These are phyloP conservation scores for Bipolaris sorokiniana DNA, from an alignment of 2,329 filamentous ascomycete species.

Conservation along the genomic window DNA sequence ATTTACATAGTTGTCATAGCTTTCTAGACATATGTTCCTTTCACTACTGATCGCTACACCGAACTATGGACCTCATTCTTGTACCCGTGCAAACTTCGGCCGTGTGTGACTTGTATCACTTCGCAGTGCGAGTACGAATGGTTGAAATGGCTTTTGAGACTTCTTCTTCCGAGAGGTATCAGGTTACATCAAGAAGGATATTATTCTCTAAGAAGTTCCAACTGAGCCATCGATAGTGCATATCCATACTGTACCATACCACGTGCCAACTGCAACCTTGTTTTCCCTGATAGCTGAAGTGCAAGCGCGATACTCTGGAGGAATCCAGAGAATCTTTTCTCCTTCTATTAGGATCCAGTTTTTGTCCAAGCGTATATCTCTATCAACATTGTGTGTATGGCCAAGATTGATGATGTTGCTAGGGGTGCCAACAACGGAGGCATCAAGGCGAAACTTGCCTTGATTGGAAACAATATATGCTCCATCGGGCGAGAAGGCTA, in stretches of 20 bases:
- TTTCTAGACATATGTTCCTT: no score
- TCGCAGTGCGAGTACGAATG: no score
- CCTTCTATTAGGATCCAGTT: conserved; percentile 26
- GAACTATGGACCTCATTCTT: no score
- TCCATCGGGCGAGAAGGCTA: background rate
- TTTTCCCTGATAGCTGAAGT: conserved; percentile 21
- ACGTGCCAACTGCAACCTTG: conserved; percentile 18
- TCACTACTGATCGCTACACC: no score
- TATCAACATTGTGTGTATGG: background rate
- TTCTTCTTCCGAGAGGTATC: no score
- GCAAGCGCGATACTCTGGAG: conserved; percentile 29
- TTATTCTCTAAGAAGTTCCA: background rate
- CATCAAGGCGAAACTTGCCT: background rate
- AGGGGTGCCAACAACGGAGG: background rate
- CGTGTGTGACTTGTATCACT: no score
- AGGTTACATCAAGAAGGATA: no score
- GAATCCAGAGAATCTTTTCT: conserved; percentile 28
- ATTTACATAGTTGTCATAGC: no score
- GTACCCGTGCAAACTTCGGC: no score
- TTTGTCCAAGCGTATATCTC: conserved; percentile 15
- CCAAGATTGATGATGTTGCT: background rate
- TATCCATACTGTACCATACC: conserved; percentile 24
- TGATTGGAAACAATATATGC: background rate
- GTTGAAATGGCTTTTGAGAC: no score
- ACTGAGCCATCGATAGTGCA: conserved; percentile 7